Base-by-base conservation (phyloP, 2,329 filamentous ascomycete genomes). In the Cladosporium sp. region DNA sequence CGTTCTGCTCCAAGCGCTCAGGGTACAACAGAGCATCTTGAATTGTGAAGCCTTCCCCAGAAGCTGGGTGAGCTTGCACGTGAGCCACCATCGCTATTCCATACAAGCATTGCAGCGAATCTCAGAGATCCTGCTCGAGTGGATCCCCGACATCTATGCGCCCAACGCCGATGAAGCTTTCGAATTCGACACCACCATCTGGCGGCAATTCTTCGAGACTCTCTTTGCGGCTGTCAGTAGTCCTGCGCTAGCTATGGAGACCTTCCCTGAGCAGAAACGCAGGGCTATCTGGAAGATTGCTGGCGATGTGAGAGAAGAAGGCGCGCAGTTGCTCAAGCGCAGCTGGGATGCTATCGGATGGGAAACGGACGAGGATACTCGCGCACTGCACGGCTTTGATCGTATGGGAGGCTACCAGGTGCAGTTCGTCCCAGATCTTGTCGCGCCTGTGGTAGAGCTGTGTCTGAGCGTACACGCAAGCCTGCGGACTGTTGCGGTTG, bases 281-380 rank as follows among this genome's bases (percentile, higher is more conserved):
- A 79, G 93, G 50, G 92, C 93, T 1, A 92, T 97, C 1, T 99
- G 95, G 93, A 99, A 97, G 73, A 96, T 99, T 65, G 93, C 92
- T 3, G 93, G 93, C 5, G 95, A 99, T 70, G 89, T 99, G 44
- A 82, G 93, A 50, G 91, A 97, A 67, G 81, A 89, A 57, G 93
- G 95, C 13, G 92, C 93, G 3, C 88, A 92, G 44, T 76, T 99
- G 7, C 74, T 99, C 29, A 83, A 86, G 54, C 80, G 83, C 22
- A 92, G 87, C 5, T 99, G 93, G 93, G 89, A 96, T 64, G 88
- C 90, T 15, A 95, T 99, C 55, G 93, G 95, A 11, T 99, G 93
- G 93, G 92, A 99, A 61, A 89, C 89, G 0, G 88, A 80, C 27
- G 69, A 77, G 1, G 92, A 97, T 53, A 91, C 96, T 65, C 80